Conservation (phyloP, 140 eudicot genomes). For the Oenanthe javanica region DNA sequence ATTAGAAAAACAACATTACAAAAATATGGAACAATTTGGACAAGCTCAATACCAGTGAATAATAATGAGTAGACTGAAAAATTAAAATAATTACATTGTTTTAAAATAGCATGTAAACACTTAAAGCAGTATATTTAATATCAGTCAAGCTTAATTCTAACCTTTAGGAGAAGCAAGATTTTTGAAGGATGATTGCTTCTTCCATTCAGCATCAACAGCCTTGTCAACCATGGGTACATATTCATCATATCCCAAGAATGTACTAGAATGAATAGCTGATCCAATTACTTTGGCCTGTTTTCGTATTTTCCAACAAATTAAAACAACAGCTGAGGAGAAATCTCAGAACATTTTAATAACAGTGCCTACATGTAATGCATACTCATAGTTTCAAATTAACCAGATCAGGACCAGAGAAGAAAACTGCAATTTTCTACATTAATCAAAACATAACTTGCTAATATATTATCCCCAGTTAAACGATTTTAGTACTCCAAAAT, state of each 20-base stretch:
- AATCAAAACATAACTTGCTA: neutral
- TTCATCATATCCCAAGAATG: slow-evolving; percentile 81
- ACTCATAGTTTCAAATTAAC: slow-evolving; percentile 11
- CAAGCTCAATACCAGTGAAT: neutral
- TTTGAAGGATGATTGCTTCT: slow-evolving; percentile 56
- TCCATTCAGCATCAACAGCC: slow-evolving; percentile 90
- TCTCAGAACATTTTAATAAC: neutral
- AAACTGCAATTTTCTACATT: neutral
- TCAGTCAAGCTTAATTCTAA: slow-evolving; percentile 16
- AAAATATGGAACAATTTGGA: neutral
- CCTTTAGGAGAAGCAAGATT: slow-evolving; percentile 46
- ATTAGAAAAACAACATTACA: neutral
- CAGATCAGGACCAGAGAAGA: neutral
- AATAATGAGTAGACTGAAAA: neutral
- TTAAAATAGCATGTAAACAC: neutral
- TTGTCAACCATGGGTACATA: slow-evolving; percentile 97
- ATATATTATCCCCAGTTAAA: neutral
- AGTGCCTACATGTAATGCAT: slow-evolving; percentile 1
- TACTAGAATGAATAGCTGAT: slow-evolving; percentile 42
- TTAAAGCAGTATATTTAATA: neutral
- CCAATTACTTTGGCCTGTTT: slow-evolving; percentile 70
- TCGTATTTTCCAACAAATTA: slow-evolving; percentile 3
- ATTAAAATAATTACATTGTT: neutral
- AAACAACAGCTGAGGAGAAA: neutral
- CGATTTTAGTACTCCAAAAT: neutral